Percentiles rank a stretch among this genome's conserved stretches.
These are phyloP conservation scores for Rhinocladiella mackenziei DNA, from an alignment of 2,329 filamentous ascomycete genomes.

Conservation along the genomic window DNA sequence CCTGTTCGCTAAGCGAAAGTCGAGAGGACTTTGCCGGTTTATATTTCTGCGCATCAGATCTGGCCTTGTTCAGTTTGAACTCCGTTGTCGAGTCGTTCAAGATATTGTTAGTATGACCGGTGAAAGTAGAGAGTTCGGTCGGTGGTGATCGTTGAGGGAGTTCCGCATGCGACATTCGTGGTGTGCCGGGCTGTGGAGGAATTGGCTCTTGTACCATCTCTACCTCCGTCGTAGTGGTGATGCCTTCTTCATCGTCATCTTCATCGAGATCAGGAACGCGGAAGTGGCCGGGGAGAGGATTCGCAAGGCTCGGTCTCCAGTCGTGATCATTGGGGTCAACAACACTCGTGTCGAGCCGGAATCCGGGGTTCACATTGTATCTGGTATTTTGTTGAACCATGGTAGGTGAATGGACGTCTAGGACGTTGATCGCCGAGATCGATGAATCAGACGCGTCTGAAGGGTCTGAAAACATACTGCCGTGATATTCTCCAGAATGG, in stretches of 20 bases:
- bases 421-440: constrained; percentile 10
- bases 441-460: constrained; percentile 9
- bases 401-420: constrained; percentile 14
- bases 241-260: constrained; percentile 75
- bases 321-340: constrained; percentile 19
- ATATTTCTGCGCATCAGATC: constrained; percentile 26
- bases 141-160: constrained; percentile 15
- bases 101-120: constrained; percentile 15
- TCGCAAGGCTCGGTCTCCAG: constrained; percentile 22
- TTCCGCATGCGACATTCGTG: constrained; percentile 26
- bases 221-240: constrained; percentile 94
- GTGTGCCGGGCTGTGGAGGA: constrained; percentile 72
- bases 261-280: constrained; percentile 70
- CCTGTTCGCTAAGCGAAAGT: constrained; percentile 20
- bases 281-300: constrained; percentile 22
- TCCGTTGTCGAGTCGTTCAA: constrained; percentile 17
- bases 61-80: constrained; percentile 22
- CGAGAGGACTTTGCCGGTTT: constrained; percentile 23
- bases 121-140: constrained; percentile 7
- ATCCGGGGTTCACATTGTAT: constrained; percentile 14
- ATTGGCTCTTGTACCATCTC: constrained; percentile 99
- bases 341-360: constrained; percentile 15
- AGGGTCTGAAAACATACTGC: constrained; percentile 21
- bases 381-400: constrained; percentile 18
- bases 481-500: constrained; percentile 22